Evolutionary conservation across 371 early-diverging fungal genomes (phyloP), one percentile per base, ranked within the genome.

Genomic region (Mucor velutinosus): DNA sequence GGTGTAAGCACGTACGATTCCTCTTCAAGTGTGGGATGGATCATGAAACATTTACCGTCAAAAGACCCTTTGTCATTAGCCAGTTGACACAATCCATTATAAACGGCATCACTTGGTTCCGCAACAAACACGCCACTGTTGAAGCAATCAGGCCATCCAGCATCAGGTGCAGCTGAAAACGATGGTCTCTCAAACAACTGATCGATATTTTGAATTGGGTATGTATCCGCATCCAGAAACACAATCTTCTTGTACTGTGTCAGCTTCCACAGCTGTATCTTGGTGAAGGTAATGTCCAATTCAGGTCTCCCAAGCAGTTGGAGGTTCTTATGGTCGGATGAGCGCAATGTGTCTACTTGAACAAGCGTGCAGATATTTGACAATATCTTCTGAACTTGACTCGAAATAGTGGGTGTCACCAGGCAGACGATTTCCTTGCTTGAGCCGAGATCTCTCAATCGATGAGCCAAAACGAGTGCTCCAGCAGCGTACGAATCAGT

Each of bases 61-160:
- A 94, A 94, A 19, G 90, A 88, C 4, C 92, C 93, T 35, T 82
- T 68, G 7, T 76, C 67, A 5, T 66, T 43, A 2, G 93, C 91
- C 64, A 87, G 65, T 27, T 76, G 72, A 25, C 84, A 66, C 35
- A 95, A 74, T 0, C 76, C 87, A 0, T 73, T 51, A 65, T 82
- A 94, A 1, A 82, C 77, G 12, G 71, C 76, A 12, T 76, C 70
- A 27, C 79, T 80, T 0, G 98, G 97, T 14, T 81, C 76, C 15
- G 87, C 72, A 23, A 95, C 91, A 87, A 98, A 94, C 3, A 98
- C 95, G 3, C 97, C 98, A 21, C 97, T 95, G 74, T 98, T 98
- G 83, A 98, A 98, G 68, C 94, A 94, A 73, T 97, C 96, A 0
- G 95, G 95, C 90, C 94, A 89, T n/a, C 96, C 89, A 57, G 91